Evolutionary conservation across 192 early-diverging fungal genomes (phyloP).

Genomic region (Pilobolus umbonatus): DNA sequence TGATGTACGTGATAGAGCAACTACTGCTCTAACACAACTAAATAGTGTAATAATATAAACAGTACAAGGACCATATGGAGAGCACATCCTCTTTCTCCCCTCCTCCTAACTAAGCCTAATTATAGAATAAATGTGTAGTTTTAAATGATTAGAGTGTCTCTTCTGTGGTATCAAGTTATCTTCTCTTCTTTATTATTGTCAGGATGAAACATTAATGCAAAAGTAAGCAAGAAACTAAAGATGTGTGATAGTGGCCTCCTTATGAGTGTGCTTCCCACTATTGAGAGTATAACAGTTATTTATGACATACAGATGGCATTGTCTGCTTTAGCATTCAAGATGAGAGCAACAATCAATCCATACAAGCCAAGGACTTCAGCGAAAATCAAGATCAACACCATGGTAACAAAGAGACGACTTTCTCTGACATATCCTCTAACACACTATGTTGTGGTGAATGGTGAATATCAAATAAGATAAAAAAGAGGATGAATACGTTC

Average conservation of each 20-base stretch:
- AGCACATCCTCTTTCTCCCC: too few species aligned
- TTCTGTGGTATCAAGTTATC: too few species aligned
- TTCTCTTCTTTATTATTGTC: too few species aligned
- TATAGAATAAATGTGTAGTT: too few species aligned
- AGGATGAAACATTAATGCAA: too few species aligned
- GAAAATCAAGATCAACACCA: conserved; percentile 85
- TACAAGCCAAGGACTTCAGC: conserved; percentile 86
- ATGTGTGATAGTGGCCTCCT: too few species aligned
- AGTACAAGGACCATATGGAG: too few species aligned
- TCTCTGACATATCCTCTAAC: conserved; percentile 80
- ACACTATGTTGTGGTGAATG: conserved; percentile 24
- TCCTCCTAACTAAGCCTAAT: too few species aligned
- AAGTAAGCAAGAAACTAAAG: too few species aligned
- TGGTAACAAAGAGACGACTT: conserved; percentile 77
- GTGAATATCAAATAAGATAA: not conserved
- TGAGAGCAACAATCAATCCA: conserved; percentile 80
- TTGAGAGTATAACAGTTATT: too few species aligned
- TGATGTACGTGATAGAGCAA: conserved; percentile 71
- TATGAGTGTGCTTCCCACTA: too few species aligned
- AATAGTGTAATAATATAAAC: not conserved
- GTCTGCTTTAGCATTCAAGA: conserved; percentile 75
- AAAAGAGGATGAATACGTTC: not conserved
- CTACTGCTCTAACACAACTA: conserved; percentile 60
- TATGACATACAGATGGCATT: conserved; percentile 4
- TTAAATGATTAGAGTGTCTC: too few species aligned